Evolutionary conservation across 306 rosid genomes (phyloP).

Genomic region (Cicer chorassanicum): DNA sequence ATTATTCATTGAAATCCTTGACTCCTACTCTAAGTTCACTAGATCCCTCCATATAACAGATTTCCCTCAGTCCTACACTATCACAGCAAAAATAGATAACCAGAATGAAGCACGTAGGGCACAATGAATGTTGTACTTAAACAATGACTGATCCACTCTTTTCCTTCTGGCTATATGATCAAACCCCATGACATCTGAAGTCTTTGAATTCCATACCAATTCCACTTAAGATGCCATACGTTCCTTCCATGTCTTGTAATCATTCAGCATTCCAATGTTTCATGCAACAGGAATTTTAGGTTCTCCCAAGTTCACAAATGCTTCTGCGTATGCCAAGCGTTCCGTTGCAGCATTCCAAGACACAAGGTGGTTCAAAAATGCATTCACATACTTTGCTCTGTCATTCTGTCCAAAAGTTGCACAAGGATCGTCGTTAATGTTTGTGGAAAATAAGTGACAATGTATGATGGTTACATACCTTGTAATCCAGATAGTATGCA

Average conservation of each 20-base stretch:
- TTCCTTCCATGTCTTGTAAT: not conserved
- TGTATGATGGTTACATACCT: constrained; percentile 57
- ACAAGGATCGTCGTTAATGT: constrained; percentile 32
- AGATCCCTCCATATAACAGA: not conserved
- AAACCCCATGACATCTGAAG: constrained; percentile 28
- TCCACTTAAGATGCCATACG: constrained; percentile 33
- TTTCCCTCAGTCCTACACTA: constrained; percentile 40
- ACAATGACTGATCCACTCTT: constrained; percentile 6
- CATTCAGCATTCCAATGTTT: constrained; percentile 45
- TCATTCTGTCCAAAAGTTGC: constrained; percentile 72
- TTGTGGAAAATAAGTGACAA: constrained; percentile 15
- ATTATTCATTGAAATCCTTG: constrained; percentile 17
- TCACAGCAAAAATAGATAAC: constrained; percentile 44
- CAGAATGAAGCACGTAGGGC: constrained; percentile 33
- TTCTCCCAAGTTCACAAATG: constrained; percentile 85
- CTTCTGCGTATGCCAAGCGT: constrained; percentile 72
- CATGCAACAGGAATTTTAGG: constrained; percentile 88
- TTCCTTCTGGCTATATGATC: constrained; percentile 2
- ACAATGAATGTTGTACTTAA: constrained; percentile 13
- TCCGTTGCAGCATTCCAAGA: constrained; percentile 83
- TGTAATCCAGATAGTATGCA: constrained; percentile 91
- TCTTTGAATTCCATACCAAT: constrained; percentile 32
- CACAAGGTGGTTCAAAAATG: constrained; percentile 80
- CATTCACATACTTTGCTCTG: constrained; percentile 70
- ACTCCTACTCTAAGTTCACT: constrained; percentile 32